A percentile compares a stretch with the other conserved stretches of the same genome.
Conservation (phyloP, 169 alveolate species). For the Eimeria sp. region DNA sequence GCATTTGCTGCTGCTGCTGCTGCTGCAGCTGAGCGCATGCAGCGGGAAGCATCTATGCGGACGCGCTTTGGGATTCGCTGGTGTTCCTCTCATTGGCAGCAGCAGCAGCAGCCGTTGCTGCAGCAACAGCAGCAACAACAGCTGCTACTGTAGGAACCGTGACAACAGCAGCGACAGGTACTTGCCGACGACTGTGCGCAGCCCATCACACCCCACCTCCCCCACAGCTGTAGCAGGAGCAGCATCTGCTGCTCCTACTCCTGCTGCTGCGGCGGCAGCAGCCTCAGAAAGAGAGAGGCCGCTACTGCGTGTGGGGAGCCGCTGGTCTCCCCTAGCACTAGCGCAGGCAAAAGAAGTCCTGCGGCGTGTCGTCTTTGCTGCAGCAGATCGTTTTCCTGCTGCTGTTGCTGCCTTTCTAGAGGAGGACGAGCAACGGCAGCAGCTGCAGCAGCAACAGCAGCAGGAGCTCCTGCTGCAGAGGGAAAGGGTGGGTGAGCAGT, state of each 20-base stretch:
- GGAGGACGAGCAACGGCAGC: neutral
- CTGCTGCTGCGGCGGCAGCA: neutral
- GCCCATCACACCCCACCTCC: neutral
- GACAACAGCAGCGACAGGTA: neutral
- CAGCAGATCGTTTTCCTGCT: neutral
- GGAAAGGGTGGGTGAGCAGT: neutral
- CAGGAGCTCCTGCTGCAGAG: neutral
- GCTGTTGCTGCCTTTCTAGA: constrained; percentile 21
- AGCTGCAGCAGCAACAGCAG: constrained; percentile 16
- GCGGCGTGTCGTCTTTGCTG: constrained; percentile 6
- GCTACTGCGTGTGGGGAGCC: constrained; percentile 47
- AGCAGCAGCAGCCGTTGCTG: neutral
- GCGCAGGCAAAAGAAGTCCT: constrained; percentile 37
- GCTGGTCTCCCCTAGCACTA: constrained; percentile 51
- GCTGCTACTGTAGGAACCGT: neutral
- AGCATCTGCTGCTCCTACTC: neutral
- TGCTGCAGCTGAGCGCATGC: constrained; percentile 14
- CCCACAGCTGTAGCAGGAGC: neutral
- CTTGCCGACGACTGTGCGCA: neutral
- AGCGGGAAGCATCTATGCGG: neutral
- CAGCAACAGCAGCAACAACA: neutral
- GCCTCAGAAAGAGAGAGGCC: constrained; percentile 7
- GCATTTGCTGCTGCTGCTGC: neutral
- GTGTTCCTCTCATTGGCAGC: neutral
- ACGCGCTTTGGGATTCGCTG: neutral